Percentiles rank a stretch among this genome's conserved stretches.
These are phyloP conservation scores for Lepraria neglecta DNA, from an alignment of 495 filamentous ascomycete genomes.

Conservation along the genomic window DNA sequence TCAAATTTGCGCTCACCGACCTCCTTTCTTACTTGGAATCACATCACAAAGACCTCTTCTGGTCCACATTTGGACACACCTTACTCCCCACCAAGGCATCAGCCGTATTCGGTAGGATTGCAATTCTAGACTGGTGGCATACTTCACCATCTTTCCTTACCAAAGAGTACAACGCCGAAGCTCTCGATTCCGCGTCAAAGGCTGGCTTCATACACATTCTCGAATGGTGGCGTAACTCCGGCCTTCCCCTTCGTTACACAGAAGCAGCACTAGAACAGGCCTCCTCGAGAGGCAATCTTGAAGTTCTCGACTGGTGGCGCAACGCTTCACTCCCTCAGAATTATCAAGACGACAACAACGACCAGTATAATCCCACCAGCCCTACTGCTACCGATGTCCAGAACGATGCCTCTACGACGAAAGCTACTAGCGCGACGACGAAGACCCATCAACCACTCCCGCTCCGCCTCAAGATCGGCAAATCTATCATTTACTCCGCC, in stretches of 20 bases:
- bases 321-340: slow-evolving; percentile 40
- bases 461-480: slow-evolving; percentile 66
- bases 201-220: slow-evolving; percentile 77
- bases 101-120: slow-evolving; percentile 74
- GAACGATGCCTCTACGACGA: background rate
- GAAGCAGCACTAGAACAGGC: slow-evolving; percentile 82
- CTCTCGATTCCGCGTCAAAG: slow-evolving; percentile 77
- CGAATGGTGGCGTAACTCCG: slow-evolving; percentile 84
- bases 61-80: slow-evolving; percentile 71
- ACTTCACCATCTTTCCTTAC: slow-evolving; percentile 68
- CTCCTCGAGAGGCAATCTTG: slow-evolving; percentile 71
- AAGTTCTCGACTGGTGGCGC: slow-evolving; percentile 88
- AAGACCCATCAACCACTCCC: slow-evolving; percentile 27
- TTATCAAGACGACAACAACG: slow-evolving; percentile 3
- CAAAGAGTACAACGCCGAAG: slow-evolving; percentile 72
- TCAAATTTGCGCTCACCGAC: slow-evolving; percentile 77
- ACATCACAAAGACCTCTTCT: slow-evolving; percentile 71
- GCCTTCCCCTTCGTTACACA: slow-evolving; percentile 73
- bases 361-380: background rate
- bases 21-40: slow-evolving; percentile 77
- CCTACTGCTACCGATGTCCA: background rate
- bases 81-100: slow-evolving; percentile 79
- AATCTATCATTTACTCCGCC: slow-evolving; percentile 71
- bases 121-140: slow-evolving; percentile 85
- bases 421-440: slow-evolving; percentile 5